Evolutionary conservation across 768 basidiomycete species (phyloP).

Genomic region (Phanerochaete sordida): DNA sequence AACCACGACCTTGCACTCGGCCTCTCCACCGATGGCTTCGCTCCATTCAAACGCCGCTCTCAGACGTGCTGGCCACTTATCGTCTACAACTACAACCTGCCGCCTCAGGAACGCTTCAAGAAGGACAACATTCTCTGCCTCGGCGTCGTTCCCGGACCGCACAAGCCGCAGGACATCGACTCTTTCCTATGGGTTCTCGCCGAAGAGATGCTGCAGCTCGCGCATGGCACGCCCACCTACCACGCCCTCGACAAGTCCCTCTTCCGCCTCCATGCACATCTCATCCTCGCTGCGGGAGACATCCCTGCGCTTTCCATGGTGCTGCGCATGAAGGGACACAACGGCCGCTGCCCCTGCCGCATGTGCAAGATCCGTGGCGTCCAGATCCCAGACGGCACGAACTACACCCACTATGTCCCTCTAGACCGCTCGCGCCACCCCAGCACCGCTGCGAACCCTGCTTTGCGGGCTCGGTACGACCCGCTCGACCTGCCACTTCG

Average conservation of each 20-base stretch:
- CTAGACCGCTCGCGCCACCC: too few relatives aligned
- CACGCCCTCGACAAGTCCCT: not conserved
- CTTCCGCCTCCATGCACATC: constrained; percentile 23
- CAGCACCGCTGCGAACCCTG: too few relatives aligned
- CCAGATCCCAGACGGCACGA: too few relatives aligned
- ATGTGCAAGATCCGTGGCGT: too few relatives aligned
- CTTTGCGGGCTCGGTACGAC: too few relatives aligned
- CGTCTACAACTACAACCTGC: constrained; percentile 34
- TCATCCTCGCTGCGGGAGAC: constrained; percentile 23
- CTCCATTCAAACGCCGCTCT: constrained; percentile 28
- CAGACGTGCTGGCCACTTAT: constrained; percentile 40
- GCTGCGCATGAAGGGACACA: too few relatives aligned
- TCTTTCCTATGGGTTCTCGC: constrained; percentile 25
- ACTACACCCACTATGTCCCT: too few relatives aligned
- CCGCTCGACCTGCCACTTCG: constrained; percentile 15
- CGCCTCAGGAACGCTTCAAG: constrained; percentile 18
- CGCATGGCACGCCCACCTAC: not conserved
- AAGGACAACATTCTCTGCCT: constrained; percentile 14
- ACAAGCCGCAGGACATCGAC: constrained; percentile 20
- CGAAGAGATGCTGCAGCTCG: constrained; percentile 24
- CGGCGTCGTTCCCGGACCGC: constrained; percentile 23
- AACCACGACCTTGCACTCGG: constrained; percentile 39
- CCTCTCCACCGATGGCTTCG: constrained; percentile 40
- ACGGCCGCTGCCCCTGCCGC: too few relatives aligned
- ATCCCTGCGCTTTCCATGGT: constrained; percentile 26